Conservation (phyloP, 345 rosid species). For the Alliaria petiolata region DNA sequence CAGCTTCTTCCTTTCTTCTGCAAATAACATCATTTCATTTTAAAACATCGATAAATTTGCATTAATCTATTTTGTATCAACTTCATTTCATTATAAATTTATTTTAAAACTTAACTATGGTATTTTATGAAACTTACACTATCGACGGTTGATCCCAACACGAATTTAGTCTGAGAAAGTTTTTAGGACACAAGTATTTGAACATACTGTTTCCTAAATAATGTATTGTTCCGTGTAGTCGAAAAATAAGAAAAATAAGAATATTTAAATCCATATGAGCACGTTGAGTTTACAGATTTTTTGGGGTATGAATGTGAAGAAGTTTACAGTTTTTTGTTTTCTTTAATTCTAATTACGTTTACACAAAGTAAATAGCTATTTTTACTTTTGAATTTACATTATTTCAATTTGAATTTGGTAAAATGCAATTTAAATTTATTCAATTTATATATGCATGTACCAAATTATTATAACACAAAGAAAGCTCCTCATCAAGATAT, state of each 20-base stretch:
- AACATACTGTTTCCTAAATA: not conserved
- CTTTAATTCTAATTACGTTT: not conserved
- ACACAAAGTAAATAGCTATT: not conserved
- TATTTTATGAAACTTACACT: too few relatives aligned
- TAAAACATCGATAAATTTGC: not conserved
- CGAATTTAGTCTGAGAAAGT: not conserved
- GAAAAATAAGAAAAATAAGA: not conserved
- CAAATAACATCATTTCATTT: not conserved
- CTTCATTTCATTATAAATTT: not conserved
- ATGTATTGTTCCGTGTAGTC: not conserved
- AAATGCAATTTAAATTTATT: not conserved
- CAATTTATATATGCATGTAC: not conserved
- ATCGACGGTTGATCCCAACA: not conserved
- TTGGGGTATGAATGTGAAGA: too few relatives aligned
- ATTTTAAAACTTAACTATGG: not conserved
- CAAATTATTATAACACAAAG: not conserved
- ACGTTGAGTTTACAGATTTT: not conserved
- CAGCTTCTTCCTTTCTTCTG: not conserved
- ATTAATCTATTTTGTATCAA: not conserved
- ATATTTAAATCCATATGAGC: not conserved
- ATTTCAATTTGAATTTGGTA: not conserved
- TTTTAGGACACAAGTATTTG: not conserved
- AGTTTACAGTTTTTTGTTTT: not conserved
- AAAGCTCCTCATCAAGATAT: not conserved
- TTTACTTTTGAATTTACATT: not conserved